Conservation (phyloP, 1,139 yeast genomes). For the Pichia sp. region DNA sequence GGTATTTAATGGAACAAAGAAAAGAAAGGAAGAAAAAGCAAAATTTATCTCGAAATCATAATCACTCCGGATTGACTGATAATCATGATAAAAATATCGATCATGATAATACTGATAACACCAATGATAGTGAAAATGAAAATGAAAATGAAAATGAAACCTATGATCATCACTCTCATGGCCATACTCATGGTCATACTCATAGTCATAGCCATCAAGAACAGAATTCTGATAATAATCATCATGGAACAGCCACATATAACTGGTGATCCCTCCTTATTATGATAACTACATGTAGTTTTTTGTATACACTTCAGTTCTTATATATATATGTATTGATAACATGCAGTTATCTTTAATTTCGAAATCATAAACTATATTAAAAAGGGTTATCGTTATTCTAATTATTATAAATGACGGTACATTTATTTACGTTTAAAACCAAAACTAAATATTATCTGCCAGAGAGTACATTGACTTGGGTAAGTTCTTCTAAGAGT, state of each 20-base stretch:
- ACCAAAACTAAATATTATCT: background rate
- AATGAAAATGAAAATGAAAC: background rate
- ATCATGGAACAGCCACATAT: background rate
- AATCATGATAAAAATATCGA: background rate
- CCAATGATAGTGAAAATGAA: background rate
- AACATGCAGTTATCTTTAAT: too few relatives aligned
- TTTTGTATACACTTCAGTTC: too few relatives aligned
- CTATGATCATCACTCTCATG: background rate
- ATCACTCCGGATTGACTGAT: background rate
- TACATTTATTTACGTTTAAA: too few relatives aligned
- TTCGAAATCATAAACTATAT: too few relatives aligned
- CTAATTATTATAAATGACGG: background rate
- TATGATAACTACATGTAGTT: too few relatives aligned
- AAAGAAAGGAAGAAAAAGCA: constrained; percentile 6
- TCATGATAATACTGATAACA: background rate
- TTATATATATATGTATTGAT: too few relatives aligned
- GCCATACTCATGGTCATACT: background rate
- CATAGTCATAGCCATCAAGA: background rate
- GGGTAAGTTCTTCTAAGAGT: background rate
- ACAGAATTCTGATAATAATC: background rate
- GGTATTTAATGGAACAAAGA: constrained; percentile 13
- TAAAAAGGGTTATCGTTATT: too few relatives aligned
- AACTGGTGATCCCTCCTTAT: background rate
- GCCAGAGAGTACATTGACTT: background rate
- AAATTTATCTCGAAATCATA: background rate